These are phyloP conservation scores for Tetrastigma voinierianum DNA, from an alignment of 164 flowering plant genomes.

Conservation along the genomic window DNA sequence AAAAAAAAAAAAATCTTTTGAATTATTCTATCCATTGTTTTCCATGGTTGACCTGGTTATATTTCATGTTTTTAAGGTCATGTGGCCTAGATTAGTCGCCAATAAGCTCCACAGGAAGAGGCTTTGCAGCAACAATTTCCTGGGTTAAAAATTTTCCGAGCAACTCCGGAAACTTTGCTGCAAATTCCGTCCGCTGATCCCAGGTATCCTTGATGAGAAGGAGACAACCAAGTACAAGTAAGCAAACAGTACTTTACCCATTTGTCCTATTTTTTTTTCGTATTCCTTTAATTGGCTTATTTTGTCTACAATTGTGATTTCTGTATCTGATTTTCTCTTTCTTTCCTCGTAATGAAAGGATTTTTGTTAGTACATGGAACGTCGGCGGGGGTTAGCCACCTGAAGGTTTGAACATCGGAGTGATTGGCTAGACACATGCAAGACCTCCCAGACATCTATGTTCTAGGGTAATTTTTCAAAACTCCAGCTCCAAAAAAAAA, in stretches of 20 bases:
- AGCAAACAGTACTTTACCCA: not conserved
- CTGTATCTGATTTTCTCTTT: constrained; percentile 3
- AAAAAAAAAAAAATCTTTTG: too few species aligned
- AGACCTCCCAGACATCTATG: constrained; percentile 40
- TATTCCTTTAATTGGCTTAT: not conserved
- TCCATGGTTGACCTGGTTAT: not conserved
- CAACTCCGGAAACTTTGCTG: constrained; percentile 5
- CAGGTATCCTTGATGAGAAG: constrained; percentile 19
- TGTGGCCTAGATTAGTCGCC: constrained; percentile 68
- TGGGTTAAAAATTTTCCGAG: constrained; percentile 43
- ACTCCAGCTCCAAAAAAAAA: too few species aligned
- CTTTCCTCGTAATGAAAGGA: constrained; percentile 16
- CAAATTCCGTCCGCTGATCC: constrained; percentile 17
- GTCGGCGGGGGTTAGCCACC: constrained; percentile 44
- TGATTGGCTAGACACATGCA: constrained; percentile 28
- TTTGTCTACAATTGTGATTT: too few species aligned
- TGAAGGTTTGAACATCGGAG: constrained; percentile 30
- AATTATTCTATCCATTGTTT: not conserved
- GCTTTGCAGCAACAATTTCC: constrained; percentile 50
- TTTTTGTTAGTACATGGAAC: constrained; percentile 63
- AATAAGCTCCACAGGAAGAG: constrained; percentile 50
- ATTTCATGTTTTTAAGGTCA: constrained; percentile 32
- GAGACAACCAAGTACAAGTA: constrained; percentile 43
- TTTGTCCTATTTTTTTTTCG: not conserved
- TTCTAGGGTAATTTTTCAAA: constrained; percentile 38